phyloP scores from a whole-genome alignment of 192 early-diverging fungal species.

The Bifiguratus adelaidae region DNA sequence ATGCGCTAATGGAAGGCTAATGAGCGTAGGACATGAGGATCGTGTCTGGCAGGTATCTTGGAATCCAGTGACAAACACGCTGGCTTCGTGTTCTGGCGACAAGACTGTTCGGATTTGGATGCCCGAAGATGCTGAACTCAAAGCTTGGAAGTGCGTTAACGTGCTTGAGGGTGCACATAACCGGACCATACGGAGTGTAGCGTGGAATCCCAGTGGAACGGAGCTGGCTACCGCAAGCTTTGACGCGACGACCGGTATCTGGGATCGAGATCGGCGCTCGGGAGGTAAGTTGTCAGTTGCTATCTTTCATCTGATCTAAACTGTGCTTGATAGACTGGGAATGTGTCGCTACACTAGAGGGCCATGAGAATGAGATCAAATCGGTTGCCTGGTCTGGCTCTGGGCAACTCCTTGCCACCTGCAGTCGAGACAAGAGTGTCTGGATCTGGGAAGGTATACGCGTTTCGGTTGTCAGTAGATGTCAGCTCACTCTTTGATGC shows the following conservation, averaged over 20 bases:
- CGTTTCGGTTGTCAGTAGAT: background rate
- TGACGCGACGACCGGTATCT: constrained; percentile 87
- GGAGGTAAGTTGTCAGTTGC: constrained; percentile 5
- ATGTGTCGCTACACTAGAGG: constrained; percentile 89
- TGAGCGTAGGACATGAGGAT: constrained; percentile 81
- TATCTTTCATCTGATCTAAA: background rate
- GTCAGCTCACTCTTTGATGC: background rate
- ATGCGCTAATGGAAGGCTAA: too few species aligned
- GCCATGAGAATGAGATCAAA: constrained; percentile 98
- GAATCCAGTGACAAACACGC: constrained; percentile 61
- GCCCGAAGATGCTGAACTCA: constrained; percentile 5
- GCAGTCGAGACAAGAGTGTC: constrained; percentile 92
- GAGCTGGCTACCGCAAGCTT: constrained; percentile 84
- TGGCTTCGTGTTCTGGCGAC: constrained; percentile 83
- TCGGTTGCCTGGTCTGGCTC: constrained; percentile 77
- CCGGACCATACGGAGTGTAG: constrained; percentile 81
- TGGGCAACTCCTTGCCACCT: constrained; percentile 83
- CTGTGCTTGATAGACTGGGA: constrained; percentile 46
- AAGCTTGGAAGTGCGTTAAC: constrained; percentile 59
- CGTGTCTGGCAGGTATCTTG: constrained; percentile 81
- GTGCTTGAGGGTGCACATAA: constrained; percentile 81
- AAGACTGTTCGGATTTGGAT: constrained; percentile 85
- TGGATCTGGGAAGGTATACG: constrained; percentile 92
- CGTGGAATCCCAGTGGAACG: constrained; percentile 64
- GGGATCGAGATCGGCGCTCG: constrained; percentile 62